These are phyloP conservation scores for Solanum peruvianum DNA, from an alignment of 257 asterid genomes.

Conservation along the genomic window DNA sequence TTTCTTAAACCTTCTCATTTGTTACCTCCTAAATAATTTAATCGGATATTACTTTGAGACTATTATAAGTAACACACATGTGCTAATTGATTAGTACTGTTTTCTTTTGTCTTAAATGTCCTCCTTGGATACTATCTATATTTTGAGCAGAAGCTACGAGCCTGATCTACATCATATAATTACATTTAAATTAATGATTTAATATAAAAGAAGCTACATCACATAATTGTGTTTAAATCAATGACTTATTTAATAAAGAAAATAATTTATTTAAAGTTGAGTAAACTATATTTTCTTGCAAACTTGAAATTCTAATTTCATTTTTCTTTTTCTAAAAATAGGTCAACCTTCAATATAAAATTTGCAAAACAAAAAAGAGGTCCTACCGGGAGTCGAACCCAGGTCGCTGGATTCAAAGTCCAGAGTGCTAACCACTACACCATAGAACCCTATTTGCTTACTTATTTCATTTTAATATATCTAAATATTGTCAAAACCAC, in stretches of 20 bases:
- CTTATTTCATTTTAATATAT: fast-evolving
- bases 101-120: neutral
- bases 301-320: no score
- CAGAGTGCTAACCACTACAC: slow-evolving; percentile 99
- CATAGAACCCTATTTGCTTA: slow-evolving; percentile 1
- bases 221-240: no score
- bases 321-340: no score
- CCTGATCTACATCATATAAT: neutral
- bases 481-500: neutral
- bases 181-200: neutral
- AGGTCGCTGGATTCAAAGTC: slow-evolving; percentile 99
- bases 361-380: slow-evolving; percentile 14
- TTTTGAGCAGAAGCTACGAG: neutral
- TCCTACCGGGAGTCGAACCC: slow-evolving; percentile 99
- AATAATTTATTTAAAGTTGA: no score
- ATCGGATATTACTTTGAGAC: neutral
- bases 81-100: neutral
- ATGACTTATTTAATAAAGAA: no score
- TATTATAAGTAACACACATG: neutral
- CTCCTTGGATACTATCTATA: neutral
- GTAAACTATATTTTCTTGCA: no score
- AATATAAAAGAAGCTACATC: no score
- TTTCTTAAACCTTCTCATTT: neutral
- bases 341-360: no score
- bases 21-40: neutral